phyloP scores from a whole-genome alignment of 331 rosid genomes.

The Phaseolus coccineus region DNA sequence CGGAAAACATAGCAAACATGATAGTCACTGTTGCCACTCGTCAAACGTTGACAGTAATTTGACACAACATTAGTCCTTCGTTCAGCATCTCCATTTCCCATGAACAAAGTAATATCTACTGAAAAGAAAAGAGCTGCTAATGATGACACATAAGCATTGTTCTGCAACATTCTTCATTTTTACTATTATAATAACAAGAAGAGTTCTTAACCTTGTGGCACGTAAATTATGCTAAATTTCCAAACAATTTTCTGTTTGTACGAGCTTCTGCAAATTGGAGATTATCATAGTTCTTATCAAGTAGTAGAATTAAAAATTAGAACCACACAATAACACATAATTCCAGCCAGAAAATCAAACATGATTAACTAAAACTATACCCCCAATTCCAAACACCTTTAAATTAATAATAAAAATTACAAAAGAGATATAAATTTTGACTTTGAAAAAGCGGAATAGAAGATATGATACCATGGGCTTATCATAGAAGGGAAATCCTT shows the following conservation, averaged over 20 bases:
- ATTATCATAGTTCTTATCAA: not conserved
- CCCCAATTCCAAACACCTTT: not conserved
- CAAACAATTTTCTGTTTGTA: not conserved
- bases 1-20: constrained; percentile 1
- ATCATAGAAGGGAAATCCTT: constrained; percentile 96
- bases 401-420: not conserved
- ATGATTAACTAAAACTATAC: not conserved
- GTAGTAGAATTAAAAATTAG: not conserved
- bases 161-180: not conserved
- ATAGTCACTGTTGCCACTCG: not conserved
- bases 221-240: not conserved
- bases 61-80: constrained; percentile 14
- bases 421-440: not conserved
- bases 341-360: not conserved
- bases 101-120: not conserved
- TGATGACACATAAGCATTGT: not conserved
- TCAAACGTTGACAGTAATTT: constrained; percentile 16
- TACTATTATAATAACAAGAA: not conserved
- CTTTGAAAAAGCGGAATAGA: not conserved
- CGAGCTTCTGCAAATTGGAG: not conserved
- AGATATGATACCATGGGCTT: constrained; percentile 83
- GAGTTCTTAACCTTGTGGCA: not conserved
- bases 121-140: not conserved
- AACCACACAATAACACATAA: not conserved
- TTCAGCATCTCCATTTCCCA: not conserved